Base-by-base conservation (phyloP, 2,329 filamentous ascomycete genomes). In the Claviceps sp. region DNA sequence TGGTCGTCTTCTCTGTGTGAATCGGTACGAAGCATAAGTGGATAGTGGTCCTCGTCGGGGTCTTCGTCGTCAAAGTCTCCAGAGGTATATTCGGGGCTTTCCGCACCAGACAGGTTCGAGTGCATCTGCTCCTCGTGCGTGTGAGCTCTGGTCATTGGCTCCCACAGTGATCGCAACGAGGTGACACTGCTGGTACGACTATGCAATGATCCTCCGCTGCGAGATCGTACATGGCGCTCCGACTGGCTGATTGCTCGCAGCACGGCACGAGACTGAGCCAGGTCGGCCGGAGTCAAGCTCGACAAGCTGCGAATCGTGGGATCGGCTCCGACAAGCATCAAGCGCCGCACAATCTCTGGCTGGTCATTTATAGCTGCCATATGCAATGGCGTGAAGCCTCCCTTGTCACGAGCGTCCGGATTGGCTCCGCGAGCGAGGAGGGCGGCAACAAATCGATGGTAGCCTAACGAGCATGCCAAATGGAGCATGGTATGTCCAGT, bases 401-500 rank as follows among this genome's bases (percentile, higher is more conserved):
- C 84, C 56, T 82, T 84, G 63, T 95, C 88, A 52, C 81, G 78
- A 40, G 82, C 72, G 60, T 91, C 82, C 1, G 84, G 81, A 61
- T 85, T 84, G 20, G 86, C 87, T n/a, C 87, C 86, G 56, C 86
- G 78, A 9, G 83, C 85, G 20, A 94, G 71, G 26, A 94, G 74
- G 34, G 83, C 86, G 13, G 85, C 85, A 48, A 86, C 86, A 56
- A 94, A 84, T 47, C 85, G 79, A 56, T 83, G 78, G 58, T 88
- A 77, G 5, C 87, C 87, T 13, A 90, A 70, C 8, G 85, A 85
- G 58, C 82, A 86, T 2, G 86, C 86, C 55, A 90, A 72, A 61
- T 93, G 87, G 55, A 94, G 76, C 76, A 94, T 84, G 1, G 85
- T 88, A 62, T 91, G 86, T 0, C 87, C 87, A 13, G 81, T 86